A percentile compares a stretch with the other conserved stretches of the same genome.
Conservation (phyloP, 352 stramenopile species). For the Peronospora belbahrii region DNA sequence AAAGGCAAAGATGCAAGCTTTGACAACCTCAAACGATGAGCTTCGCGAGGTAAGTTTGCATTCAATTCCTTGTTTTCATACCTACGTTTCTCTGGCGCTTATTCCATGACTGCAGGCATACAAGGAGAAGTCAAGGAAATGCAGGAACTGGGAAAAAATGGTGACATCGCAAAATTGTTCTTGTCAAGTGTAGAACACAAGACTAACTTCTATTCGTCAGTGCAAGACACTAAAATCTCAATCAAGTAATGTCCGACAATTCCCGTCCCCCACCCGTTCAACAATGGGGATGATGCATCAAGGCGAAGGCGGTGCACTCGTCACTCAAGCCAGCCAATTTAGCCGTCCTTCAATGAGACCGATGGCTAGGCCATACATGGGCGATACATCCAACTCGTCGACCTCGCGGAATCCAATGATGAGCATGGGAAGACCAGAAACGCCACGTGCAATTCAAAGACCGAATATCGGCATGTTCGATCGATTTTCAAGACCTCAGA, state of each 20-base stretch:
- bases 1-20: conserved; percentile 69
- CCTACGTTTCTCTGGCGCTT: neutral
- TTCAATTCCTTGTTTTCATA: neutral
- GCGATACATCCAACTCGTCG: conserved; percentile 11
- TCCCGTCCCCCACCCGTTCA: conserved; percentile 52
- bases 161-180: conserved; percentile 15
- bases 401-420: conserved; percentile 28
- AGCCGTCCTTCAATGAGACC: conserved; percentile 34
- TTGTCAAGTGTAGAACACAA: neutral
- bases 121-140: conserved; percentile 83
- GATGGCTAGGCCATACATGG: conserved; percentile 24
- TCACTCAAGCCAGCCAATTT: conserved; percentile 39
- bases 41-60: conserved; percentile 46
- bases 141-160: conserved; percentile 86
- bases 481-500: conserved; percentile 52
- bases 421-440: conserved; percentile 31
- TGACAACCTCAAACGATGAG: conserved; percentile 72
- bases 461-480: conserved; percentile 53
- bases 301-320: conserved; percentile 16
- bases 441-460: conserved; percentile 41
- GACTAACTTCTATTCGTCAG: conserved; percentile 11
- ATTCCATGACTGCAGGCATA: conserved; percentile 41
- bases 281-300: conserved; percentile 29
- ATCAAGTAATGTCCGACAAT: conserved; percentile 34
- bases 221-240: conserved; percentile 69